Base-by-base conservation (phyloP, 1,284 basidiomycete species). In the Cutaneotrichosporon dermatis region DNA sequence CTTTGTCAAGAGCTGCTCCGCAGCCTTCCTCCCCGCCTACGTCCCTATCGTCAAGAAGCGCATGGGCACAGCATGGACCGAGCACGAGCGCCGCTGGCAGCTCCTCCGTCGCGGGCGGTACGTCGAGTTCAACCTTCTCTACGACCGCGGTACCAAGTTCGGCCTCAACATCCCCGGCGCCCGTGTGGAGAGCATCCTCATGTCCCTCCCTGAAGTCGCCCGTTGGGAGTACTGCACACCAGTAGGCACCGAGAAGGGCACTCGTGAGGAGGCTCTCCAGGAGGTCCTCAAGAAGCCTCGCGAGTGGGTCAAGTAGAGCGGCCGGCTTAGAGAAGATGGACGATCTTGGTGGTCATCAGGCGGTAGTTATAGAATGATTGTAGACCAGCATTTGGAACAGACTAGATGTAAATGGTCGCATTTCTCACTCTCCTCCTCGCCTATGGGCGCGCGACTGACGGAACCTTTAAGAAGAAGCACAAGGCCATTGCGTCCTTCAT, bases 181-280 rank as follows among this genome's bases (percentile, higher is more conserved):
- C 25, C 82, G 93, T 62, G 88, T 95, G 25, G 94, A 97, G 82
- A 92, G 89, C 73, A 93, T 96, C 60, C 78, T 95, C 60, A 93
- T 94, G 89, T 91, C 74, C 73, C 74, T 97, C 59, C 94, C 93
- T 0, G 88, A 94, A 79, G 88, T 85, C 1, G 91, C 90, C 36
- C 82, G 92, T 62, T 97, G 93, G 93, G 93, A 97, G 79, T 97
- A 96, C 77, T 88, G 88, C 86, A 84, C 84, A 34, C 88, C 91
- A 11, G 72, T 94, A 66, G 91, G 90, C 4, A 79, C 80, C 12
- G 80, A 84, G 43, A 83, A 83, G 63, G 86, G 84, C 1, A 87
- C 85, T 15, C 84, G 86, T 65, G 92, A 95, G 73, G 87, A 83
- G 40, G 82, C 84, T 71, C 70, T 93, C 61, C 65, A 88, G 51